Percentiles rank a stretch among this genome's conserved stretches.
phyloP scores from a whole-genome alignment of 2,329 filamentous ascomycete genomes.

The Apiospora koreana region DNA sequence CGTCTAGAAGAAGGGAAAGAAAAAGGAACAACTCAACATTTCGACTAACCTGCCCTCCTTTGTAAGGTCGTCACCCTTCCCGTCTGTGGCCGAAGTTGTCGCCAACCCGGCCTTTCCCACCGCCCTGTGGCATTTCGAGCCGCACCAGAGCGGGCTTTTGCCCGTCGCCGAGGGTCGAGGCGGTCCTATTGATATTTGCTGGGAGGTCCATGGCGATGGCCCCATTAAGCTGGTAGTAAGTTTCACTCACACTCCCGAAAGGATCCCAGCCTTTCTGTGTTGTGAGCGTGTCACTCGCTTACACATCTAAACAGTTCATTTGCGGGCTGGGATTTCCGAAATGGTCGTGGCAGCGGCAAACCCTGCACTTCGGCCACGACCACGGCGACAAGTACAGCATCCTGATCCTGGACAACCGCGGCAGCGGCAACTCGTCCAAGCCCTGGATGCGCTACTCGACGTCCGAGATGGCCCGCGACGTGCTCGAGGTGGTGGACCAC shows the following conservation, averaged over 20 bases:
- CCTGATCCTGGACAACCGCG: slow-evolving; percentile 81
- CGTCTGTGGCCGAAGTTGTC: slow-evolving; percentile 29
- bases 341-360: slow-evolving; percentile 80
- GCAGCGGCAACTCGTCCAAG: slow-evolving; percentile 78
- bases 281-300: neutral
- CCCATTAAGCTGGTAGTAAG: slow-evolving; percentile 72
- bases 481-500: slow-evolving; percentile 64
- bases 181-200: slow-evolving; percentile 74
- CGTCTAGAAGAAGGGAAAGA: neutral
- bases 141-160: slow-evolving; percentile 60
- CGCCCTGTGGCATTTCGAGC: slow-evolving; percentile 68
- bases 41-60: neutral
- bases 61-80: slow-evolving; percentile 15
- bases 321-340: slow-evolving; percentile 75
- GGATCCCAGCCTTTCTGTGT: too few relatives aligned
- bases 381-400: slow-evolving; percentile 68
- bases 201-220: slow-evolving; percentile 78
- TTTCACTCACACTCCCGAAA: slow-evolving; percentile 28
- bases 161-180: slow-evolving; percentile 70
- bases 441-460: slow-evolving; percentile 79
- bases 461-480: slow-evolving; percentile 79
- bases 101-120: slow-evolving; percentile 67
- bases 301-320: slow-evolving; percentile 59
- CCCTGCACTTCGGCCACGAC: slow-evolving; percentile 76
- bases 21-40: neutral